Evolutionary conservation across 768 basidiomycete species (phyloP).

Genomic region (Phaeotremella fagi): DNA sequence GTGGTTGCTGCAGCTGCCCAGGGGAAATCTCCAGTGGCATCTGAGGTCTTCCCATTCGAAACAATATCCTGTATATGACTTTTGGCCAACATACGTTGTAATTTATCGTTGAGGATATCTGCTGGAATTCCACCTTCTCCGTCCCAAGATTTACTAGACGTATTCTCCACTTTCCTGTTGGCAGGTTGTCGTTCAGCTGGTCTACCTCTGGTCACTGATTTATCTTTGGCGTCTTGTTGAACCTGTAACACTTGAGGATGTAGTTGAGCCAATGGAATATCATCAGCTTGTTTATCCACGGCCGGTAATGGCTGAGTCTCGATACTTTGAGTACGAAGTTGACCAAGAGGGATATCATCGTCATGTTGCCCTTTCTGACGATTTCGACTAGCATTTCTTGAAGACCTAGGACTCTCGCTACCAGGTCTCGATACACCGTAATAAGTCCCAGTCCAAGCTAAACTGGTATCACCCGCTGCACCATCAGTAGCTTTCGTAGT

Average conservation of each 20-base stretch:
- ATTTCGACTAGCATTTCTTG: constrained; percentile 9
- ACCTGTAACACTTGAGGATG: constrained; percentile 36
- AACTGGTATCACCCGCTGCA: not conserved
- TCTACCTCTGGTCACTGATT: constrained; percentile 2
- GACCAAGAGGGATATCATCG: not conserved
- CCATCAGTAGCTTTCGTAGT: not conserved
- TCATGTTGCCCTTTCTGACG: constrained; percentile 3
- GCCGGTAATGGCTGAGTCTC: not conserved
- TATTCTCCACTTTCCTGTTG: constrained; percentile 24
- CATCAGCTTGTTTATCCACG: constrained; percentile 4
- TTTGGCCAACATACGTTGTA: constrained; percentile 22
- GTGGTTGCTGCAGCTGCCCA: not conserved
- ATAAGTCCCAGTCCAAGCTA: not conserved
- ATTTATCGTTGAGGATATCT: constrained; percentile 13
- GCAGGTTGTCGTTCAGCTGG: not conserved
- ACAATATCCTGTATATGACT: too few species aligned
- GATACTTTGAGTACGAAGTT: not conserved
- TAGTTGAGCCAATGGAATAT: constrained; percentile 39
- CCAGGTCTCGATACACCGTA: not conserved
- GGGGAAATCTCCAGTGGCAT: not conserved
- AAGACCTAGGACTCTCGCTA: constrained; percentile 6
- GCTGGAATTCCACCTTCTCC: constrained; percentile 45
- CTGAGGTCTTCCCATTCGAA: too few species aligned
- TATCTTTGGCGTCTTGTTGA: constrained; percentile 17
- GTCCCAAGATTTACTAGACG: constrained; percentile 29